A percentile compares a stretch with the other conserved stretches of the same genome.
Evolutionary conservation across 257 asterid genomes (phyloP).

Genomic region (Solanum commersonii): DNA sequence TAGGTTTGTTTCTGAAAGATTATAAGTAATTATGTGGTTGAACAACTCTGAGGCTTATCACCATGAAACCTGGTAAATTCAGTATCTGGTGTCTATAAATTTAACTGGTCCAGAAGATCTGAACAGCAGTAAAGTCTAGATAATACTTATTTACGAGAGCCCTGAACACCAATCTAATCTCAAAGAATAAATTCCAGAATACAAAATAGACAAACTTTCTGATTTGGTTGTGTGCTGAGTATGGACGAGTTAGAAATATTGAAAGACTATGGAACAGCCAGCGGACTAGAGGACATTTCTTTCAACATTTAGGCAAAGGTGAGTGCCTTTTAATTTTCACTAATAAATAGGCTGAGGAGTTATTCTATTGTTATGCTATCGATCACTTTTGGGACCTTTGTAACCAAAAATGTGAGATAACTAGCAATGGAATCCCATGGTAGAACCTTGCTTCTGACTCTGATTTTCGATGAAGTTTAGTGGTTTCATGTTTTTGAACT

Average conservation of each 20-base stretch:
- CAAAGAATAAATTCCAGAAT: neutral
- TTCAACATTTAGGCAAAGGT: neutral
- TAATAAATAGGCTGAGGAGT: neutral
- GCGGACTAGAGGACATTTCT: neutral
- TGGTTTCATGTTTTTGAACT: neutral
- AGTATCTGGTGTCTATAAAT: neutral
- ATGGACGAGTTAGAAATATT: neutral
- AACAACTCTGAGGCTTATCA: neutral
- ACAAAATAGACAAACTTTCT: neutral
- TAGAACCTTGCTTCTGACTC: neutral
- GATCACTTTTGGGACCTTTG: neutral
- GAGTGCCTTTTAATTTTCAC: neutral
- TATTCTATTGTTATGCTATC: neutral
- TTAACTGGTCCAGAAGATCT: neutral
- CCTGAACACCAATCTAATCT: neutral
- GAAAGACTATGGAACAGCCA: neutral
- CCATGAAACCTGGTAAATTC: neutral
- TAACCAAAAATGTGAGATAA: neutral
- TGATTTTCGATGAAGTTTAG: neutral
- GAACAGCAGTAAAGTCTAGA: neutral
- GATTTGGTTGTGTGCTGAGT: neutral
- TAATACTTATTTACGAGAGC: neutral
- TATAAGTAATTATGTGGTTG: neutral
- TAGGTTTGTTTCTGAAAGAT: slow-evolving; percentile 14
- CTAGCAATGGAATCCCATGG: neutral